phyloP scores from a whole-genome alignment of 1,284 basidiomycete genomes.

The Bjerkandera adusta region DNA sequence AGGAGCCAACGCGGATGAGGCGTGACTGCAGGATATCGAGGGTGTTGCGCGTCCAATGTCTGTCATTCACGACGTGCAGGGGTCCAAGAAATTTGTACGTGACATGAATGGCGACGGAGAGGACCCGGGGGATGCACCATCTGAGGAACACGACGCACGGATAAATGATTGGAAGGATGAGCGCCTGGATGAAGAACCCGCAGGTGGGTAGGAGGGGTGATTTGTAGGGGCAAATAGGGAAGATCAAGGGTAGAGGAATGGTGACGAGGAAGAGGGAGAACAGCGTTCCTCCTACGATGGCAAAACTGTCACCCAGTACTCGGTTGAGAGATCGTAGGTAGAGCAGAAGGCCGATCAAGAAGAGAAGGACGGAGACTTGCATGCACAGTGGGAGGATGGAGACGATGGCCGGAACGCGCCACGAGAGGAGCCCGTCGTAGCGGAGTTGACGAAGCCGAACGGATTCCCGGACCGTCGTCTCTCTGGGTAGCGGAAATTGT shows the following conservation, averaged over 20 bases:
- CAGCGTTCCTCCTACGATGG: conserved; percentile 8
- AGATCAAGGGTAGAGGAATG: conserved; percentile 3
- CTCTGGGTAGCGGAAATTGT: not conserved
- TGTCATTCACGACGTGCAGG: not conserved
- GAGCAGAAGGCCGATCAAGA: conserved; percentile 21
- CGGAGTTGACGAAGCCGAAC: conserved; percentile 21
- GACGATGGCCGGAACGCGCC: conserved; percentile 21
- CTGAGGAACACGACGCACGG: no score
- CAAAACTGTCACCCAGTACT: conserved; percentile 14
- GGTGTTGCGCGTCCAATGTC: not conserved
- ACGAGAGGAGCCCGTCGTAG: conserved; percentile 17
- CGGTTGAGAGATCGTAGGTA: conserved; percentile 19
- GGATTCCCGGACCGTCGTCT: conserved; percentile 4
- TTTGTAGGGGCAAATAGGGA: conserved; percentile 6
- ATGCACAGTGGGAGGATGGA: conserved; percentile 20
- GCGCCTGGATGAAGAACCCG: not conserved
- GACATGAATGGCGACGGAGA: not conserved
- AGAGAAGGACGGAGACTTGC: conserved; percentile 22
- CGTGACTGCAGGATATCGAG: no score
- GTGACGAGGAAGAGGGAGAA: not conserved
- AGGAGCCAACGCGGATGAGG: no score
- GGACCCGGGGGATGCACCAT: no score
- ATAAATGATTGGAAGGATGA: not conserved
- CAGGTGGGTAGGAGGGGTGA: not conserved
- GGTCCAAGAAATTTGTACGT: not conserved